Percentiles rank a stretch among this genome's conserved stretches.
Evolutionary conservation across 228 moss, liverwort and hornwort genomes (phyloP).

Genomic region (Sphagnum fallax): DNA sequence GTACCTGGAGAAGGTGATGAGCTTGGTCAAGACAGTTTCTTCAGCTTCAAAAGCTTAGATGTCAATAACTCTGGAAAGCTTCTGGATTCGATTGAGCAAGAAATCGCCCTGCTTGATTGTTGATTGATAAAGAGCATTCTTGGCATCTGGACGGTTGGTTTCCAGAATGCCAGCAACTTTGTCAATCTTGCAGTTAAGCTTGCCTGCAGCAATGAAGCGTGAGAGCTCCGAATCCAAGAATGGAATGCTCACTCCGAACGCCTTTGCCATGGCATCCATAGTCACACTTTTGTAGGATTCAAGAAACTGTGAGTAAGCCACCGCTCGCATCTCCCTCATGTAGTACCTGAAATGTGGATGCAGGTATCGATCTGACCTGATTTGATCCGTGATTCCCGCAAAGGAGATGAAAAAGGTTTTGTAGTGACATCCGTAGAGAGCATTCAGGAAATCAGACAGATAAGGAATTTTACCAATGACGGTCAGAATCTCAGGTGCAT

Average conservation of each 20-base stretch:
- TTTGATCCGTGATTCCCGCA: conserved; percentile 90
- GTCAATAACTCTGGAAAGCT: conserved; percentile 96
- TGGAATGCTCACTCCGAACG: conserved; percentile 74
- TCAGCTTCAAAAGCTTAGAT: conserved; percentile 25
- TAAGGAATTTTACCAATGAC: conserved; percentile 87
- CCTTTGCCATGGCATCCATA: conserved; percentile 94
- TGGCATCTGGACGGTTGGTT: conserved; percentile 83
- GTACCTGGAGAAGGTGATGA: too few relatives aligned
- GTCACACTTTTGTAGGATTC: conserved; percentile 99
- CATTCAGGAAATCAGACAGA: conserved; percentile 88
- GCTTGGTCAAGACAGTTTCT: neutral
- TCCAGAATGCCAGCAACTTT: conserved; percentile 85
- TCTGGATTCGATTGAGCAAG: conserved; percentile 92
- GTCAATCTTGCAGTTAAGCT: conserved; percentile 83
- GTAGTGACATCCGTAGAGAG: conserved; percentile 86
- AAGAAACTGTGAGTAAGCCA: conserved; percentile 95
- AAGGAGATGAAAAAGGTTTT: conserved; percentile 96
- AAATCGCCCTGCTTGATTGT: conserved; percentile 93
- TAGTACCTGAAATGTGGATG: conserved; percentile 88
- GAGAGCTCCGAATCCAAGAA: conserved; percentile 81
- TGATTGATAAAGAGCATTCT: conserved; percentile 82
- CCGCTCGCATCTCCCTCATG: conserved; percentile 95
- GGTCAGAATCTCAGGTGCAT: conserved; percentile 94
- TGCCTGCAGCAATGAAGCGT: conserved; percentile 82
- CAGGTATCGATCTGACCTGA: conserved; percentile 83